phyloP scores from a whole-genome alignment of 495 filamentous ascomycete genomes.

The Cercophora newfieldiana region DNA sequence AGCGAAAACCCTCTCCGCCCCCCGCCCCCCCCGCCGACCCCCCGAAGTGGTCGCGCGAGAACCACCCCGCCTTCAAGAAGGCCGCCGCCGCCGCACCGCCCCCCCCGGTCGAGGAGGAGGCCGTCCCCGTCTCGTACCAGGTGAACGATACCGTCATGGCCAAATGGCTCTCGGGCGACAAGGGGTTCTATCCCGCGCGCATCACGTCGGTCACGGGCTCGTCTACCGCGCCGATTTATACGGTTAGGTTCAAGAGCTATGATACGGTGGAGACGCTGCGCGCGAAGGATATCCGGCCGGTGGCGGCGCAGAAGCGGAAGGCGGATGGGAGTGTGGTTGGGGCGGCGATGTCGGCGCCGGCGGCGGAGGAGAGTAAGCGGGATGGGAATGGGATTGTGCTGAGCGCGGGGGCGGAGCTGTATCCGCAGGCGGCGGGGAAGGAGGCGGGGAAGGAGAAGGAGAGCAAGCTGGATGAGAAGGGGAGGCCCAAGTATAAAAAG shows the following conservation, averaged over 20 bases:
- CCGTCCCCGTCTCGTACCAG: conserved; percentile 59
- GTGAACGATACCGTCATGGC: conserved; percentile 91
- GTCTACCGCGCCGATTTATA: conserved; percentile 81
- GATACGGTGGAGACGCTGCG: conserved; percentile 81
- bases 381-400: conserved; percentile 63
- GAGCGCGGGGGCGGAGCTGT: conserved; percentile 82
- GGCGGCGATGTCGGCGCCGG: conserved; percentile 42
- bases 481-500: conserved; percentile 60
- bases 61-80: conserved; percentile 67
- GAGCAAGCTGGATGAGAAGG: conserved; percentile 35
- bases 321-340: conserved; percentile 69
- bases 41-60: conserved; percentile 69
- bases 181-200: conserved; percentile 85
- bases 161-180: conserved; percentile 87
- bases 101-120: conserved; percentile 42
- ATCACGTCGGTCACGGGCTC: conserved; percentile 94
- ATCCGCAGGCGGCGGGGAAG: conserved; percentile 72
- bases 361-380: conserved; percentile 7
- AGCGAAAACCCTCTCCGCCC: conserved; percentile 33
- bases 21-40: conserved; percentile 48
- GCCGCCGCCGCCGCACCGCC: conserved; percentile 34
- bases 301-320: conserved; percentile 80
- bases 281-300: conserved; percentile 79
- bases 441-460: conserved; percentile 41
- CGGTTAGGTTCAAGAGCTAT: conserved; percentile 91